Evolutionary conservation across 257 asterid genomes (phyloP).

Genomic region (Nicotiana noctiflora): DNA sequence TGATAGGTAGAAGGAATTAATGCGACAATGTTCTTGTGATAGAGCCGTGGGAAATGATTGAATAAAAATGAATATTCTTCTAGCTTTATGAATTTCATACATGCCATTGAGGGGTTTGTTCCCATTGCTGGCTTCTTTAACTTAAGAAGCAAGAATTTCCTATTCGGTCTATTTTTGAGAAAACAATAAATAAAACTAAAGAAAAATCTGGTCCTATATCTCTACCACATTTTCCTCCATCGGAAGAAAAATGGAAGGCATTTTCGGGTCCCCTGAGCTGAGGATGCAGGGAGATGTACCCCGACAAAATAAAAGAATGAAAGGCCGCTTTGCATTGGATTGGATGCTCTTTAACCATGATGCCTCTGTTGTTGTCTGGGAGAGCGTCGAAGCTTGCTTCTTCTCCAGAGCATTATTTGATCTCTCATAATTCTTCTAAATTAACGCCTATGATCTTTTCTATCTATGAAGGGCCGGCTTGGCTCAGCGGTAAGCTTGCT

Average conservation of each 20-base stretch:
- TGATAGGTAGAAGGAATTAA: too few species aligned
- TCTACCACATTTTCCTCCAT: not conserved
- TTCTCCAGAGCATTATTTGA: constrained; percentile 6
- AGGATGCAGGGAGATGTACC: constrained; percentile 1
- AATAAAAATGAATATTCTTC: not conserved
- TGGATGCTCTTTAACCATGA: not conserved
- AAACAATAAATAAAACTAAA: not conserved
- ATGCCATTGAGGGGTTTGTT: not conserved
- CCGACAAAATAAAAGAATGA: constrained; percentile 7
- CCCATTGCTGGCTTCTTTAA: not conserved
- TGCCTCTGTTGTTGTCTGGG: constrained; percentile 24
- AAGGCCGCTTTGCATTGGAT: constrained; percentile 9
- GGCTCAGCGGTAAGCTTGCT: too few species aligned
- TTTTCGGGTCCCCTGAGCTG: not conserved
- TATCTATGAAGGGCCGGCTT: too few species aligned
- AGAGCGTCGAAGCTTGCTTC: constrained; percentile 20
- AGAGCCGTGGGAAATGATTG: too few species aligned
- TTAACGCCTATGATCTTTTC: not conserved
- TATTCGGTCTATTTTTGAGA: not conserved
- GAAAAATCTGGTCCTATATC: not conserved
- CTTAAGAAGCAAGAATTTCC: not conserved
- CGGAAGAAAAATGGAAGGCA: not conserved
- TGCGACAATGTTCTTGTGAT: too few species aligned
- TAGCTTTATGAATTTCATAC: not conserved
- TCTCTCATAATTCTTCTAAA: not conserved